Conservation (phyloP, 306 rosid genomes). For the Vigna reflexopilosa region DNA sequence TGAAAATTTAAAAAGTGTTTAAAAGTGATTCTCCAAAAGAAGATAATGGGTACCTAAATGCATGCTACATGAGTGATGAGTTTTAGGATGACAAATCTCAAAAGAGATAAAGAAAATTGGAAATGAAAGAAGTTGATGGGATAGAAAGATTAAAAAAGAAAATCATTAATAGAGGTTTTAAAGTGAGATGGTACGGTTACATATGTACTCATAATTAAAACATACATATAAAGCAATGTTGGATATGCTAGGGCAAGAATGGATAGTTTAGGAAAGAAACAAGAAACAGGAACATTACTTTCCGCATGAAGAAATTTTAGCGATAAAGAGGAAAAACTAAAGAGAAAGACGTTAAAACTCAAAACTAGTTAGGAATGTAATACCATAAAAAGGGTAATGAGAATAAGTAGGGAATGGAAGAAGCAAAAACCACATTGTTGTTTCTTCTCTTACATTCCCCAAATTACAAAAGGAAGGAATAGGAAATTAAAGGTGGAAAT, state of each 20-base stretch:
- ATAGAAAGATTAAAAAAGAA: neutral
- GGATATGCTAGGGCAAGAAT: neutral
- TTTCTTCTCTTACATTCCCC: slow-evolving; percentile 38
- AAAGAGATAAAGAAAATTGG: neutral
- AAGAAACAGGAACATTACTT: neutral
- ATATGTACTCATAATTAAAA: neutral
- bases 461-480: neutral
- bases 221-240: neutral
- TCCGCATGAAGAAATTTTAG: neutral
- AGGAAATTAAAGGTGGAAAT: neutral
- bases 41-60: no score
- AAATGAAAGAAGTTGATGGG: neutral
- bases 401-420: neutral
- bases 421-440: slow-evolving; percentile 41
- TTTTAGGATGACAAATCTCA: no score
- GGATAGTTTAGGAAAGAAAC: neutral
- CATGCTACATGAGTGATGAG: no score
- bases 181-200: no score
- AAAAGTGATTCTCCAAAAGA: no score
- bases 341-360: slow-evolving; percentile 18
- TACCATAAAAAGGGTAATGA: slow-evolving; percentile 29
- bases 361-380: slow-evolving; percentile 13
- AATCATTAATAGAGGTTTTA: no score
- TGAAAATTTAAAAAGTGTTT: no score
- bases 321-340: neutral